Base-by-base conservation (phyloP, 179 eudicot species). In the Silene coronaria region DNA sequence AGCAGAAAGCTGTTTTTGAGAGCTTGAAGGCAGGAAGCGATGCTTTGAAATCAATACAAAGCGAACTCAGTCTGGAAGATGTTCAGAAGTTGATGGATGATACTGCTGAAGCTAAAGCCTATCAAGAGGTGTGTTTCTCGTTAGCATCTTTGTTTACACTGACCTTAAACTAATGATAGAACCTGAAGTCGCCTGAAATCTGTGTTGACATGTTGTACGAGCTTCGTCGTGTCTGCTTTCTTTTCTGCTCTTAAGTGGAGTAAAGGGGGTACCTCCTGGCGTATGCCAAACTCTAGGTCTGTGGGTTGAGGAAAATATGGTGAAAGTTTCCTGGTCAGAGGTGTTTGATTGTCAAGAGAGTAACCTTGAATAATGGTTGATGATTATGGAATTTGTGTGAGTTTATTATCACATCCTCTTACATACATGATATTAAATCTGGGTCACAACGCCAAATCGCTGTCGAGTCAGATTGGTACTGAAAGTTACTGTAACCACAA, bases 31-130 rank as follows among this genome's bases (percentile, higher is more conserved):
- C 97, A 32, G 99, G 99, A 60, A 92, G 75, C 73, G 83, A 73
- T 77, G 97, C 97, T 75, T 90, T 95, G 77, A 92, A 95, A 85
- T 96, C 95, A 51, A 89, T 95, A 73, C 99, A 95, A 87, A 87
- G 91, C 70, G 97, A 95, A 86, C 80, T 95, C 59, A 92, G 86
- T 80, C 75, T 95, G 78, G 97, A 92, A 1, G 99, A 95, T 86
- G 97, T 95, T 77, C 97, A 95, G 81, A 95, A 95, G 80, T 81
- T 92, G 81, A 91, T 95, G 97, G 99, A 92, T 86, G 99, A 95
- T 78, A 91, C 96, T 75, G 97, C 84, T 13, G 99, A 95, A 82
- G 97, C 99, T 14, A 95, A 90, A 89, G 99, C 97, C 57, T 95
- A 95, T 79, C 99, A 95, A 87, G 97, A 95, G 81, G 99, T 92